Evolutionary conservation across 108 stramenopile species (phyloP), one percentile per base, ranked within the genome.

Genomic region (Ochromonas danica): DNA sequence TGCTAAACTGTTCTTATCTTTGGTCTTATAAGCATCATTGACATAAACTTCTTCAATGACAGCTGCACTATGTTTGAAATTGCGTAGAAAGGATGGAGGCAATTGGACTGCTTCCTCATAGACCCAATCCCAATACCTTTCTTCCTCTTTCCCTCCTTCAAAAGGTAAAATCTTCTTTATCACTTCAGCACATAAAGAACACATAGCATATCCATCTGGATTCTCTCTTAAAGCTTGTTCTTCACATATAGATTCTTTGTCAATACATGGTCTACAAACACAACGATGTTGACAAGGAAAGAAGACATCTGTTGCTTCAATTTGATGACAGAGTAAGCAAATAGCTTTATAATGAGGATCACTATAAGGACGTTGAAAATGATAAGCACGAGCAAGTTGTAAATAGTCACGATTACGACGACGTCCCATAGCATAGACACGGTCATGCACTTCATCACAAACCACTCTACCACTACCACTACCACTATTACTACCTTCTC

Each of bases 271-370:
- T 25, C 63, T 28, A 33, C 63, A 67, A 28, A 67, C 63, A 67
- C 63, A 67, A 31, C 25, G 17, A 36, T 67, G 63, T 33, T 67
- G 14, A 67, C 63, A 67, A 10, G 63, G 63, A 25, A 67, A 67
- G 25, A 67, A 67, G 3, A 67, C 63, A 67, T 67, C 63, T 25
- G 3, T 25, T 10, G 63, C 30, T 14, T 35, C 3, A 36, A 3
- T 67, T 67, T 67, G 30, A 67, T 67, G 6, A 67, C 63, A 67
- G 31, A 67, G 63, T 33, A 67, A 3, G 25, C 63, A 67, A 6
- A 36, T 10, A 35, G 63, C 30, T 3, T 67, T 36, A 33, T 67
- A 33, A 22, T 33, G 63, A 10, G 30, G 17, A 67, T 67, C 63
- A 28, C 14, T 25, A 25, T 67, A 67, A 3, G 63, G 63, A 10